phyloP scores from a whole-genome alignment of 495 filamentous ascomycete genomes.

The Pyrenula aspistea region DNA sequence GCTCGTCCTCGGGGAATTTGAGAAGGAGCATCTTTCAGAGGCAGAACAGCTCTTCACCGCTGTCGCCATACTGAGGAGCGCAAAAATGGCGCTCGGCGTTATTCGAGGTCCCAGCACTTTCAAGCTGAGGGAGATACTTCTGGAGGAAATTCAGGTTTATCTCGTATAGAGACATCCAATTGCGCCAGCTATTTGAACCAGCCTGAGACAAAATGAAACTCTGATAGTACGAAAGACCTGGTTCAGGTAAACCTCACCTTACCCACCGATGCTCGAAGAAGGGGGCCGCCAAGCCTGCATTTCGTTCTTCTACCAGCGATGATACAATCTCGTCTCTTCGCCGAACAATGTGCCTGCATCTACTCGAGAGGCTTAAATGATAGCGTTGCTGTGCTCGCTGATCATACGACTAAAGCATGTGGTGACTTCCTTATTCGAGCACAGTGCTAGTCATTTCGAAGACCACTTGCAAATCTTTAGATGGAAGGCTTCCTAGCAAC shows the following conservation, averaged over 20 bases:
- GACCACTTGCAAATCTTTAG: not conserved
- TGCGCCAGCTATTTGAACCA: not conserved
- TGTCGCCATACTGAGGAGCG: slow-evolving; percentile 1
- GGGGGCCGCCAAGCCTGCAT: not conserved
- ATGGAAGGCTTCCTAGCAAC: not conserved
- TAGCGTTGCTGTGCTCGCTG: not conserved
- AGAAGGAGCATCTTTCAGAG: not conserved
- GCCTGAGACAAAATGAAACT: not conserved
- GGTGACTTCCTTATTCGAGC: not conserved
- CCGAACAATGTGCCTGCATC: not conserved
- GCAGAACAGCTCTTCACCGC: not conserved
- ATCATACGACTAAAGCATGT: not conserved
- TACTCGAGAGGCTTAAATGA: not conserved
- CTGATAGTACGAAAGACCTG: not conserved
- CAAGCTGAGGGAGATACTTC: not conserved
- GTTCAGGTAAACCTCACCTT: not conserved
- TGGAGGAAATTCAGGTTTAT: not conserved
- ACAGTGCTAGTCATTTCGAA: not conserved
- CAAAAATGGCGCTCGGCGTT: not conserved
- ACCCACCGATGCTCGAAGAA: not conserved
- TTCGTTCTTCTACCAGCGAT: not conserved
- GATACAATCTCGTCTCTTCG: not conserved
- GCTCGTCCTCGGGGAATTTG: not conserved
- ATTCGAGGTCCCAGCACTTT: not conserved
- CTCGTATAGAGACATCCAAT: not conserved